A percentile compares a stretch with the other conserved stretches of the same genome.
Conservation (phyloP, 2,329 filamentous ascomycete species). For the Paraphoma sp. region DNA sequence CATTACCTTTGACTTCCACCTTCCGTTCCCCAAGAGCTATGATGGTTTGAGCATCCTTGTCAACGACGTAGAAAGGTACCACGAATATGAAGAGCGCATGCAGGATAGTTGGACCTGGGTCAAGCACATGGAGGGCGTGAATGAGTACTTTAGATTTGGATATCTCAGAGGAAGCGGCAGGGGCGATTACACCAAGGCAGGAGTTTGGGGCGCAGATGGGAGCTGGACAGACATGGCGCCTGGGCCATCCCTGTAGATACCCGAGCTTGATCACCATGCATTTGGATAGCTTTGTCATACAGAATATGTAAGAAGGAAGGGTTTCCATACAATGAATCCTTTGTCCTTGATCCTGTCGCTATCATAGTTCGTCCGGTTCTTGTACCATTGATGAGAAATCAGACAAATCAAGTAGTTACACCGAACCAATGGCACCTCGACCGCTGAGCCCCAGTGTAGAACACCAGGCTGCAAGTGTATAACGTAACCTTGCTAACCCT, state of each 20-base stretch:
- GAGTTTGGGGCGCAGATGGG: slow-evolving; percentile 69
- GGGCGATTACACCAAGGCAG: slow-evolving; percentile 78
- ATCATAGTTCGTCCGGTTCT: no score
- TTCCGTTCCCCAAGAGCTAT: slow-evolving; percentile 58
- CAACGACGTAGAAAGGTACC: slow-evolving; percentile 83
- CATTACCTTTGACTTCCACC: slow-evolving; percentile 69
- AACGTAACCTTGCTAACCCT: no score
- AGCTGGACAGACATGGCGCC: slow-evolving; percentile 70
- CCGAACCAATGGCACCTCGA: no score
- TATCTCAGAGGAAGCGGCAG: slow-evolving; percentile 70
- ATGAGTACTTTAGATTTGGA: slow-evolving; percentile 80
- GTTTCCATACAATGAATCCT: no score
- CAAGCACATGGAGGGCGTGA: slow-evolving; percentile 54
- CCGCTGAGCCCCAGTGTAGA: no score
- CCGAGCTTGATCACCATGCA: not conserved
- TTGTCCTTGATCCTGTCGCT: no score
- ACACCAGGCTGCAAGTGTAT: no score
- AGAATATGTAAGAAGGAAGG: no score
- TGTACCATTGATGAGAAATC: no score
- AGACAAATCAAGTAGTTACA: no score
- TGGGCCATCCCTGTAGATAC: slow-evolving; percentile 55
- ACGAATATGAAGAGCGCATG: slow-evolving; percentile 66
- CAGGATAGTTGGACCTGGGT: slow-evolving; percentile 64
- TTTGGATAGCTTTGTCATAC: no score
- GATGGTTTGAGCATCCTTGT: slow-evolving; percentile 82